A percentile compares a stretch with the other conserved stretches of the same genome.
phyloP scores from a whole-genome alignment of 306 rosid species.

The Cucurbita moschata region DNA sequence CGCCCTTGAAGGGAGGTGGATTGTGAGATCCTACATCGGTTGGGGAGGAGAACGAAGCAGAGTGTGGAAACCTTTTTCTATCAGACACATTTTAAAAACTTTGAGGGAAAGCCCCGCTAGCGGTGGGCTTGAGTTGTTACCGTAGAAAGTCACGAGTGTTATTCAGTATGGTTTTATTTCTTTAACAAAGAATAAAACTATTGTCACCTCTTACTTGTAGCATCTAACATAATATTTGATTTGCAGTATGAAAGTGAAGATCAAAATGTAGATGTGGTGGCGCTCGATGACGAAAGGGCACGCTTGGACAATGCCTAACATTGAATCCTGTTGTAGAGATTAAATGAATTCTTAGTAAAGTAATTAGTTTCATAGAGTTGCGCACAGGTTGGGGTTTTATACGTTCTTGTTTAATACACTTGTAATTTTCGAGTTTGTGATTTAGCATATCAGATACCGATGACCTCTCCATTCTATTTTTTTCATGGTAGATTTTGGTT shows the following conservation, averaged over 20 bases:
- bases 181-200: background rate
- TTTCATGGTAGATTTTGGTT: background rate
- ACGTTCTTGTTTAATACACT: background rate
- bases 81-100: no score
- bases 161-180: background rate
- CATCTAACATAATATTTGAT: slow-evolving; percentile 11
- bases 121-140: no score
- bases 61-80: no score
- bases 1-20: no score
- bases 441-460: background rate
- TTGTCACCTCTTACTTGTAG: background rate
- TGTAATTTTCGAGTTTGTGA: background rate
- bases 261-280: slow-evolving; percentile 49
- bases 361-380: background rate
- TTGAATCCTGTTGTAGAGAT: background rate
- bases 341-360: background rate
- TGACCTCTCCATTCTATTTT: background rate
- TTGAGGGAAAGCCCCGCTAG: no score
- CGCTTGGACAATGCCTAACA: slow-evolving; percentile 14
- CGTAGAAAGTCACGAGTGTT: no score
- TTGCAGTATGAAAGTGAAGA: slow-evolving; percentile 60
- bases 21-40: no score
- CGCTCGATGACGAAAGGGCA: slow-evolving; percentile 27
- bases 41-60: no score
- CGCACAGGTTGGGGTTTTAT: background rate